Base-by-base conservation (phyloP, 306 rosid genomes). In the Trichosanthes cucumerina region DNA sequence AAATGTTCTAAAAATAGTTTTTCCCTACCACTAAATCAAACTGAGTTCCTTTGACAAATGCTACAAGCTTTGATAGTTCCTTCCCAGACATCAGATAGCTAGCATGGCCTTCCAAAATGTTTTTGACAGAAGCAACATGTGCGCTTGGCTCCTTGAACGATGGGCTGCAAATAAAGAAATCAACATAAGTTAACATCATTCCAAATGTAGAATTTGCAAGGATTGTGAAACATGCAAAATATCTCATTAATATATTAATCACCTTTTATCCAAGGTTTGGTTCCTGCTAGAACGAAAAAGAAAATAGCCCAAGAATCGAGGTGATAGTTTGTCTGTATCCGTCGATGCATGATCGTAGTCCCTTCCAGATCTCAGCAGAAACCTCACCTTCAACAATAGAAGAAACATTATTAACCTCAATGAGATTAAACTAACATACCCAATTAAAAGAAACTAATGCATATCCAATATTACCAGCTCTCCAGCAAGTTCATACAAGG, bases 401-500 rank as follows among this genome's bases (percentile, higher is more conserved):
- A 76, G 75, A 46, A 71, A 56, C 13, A 65, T 38, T 60, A 75
- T 21, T 63, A 79, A 75, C 78, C 64, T 77, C 70, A 41, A 41
- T 64, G 31, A 78, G 73, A 80, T 47, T 72, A 63, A 81, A 58
- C 70, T 38, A 47, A 78, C 56, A 81, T 80, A 66, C 56, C 57
- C 74, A 52, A 26, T 47, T 58, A 64, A 28, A 19, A 23, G 72
- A 81, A 58, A 36, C 24, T 38, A 78, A 57, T 60, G 2, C 69
- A 75, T 60, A 69, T 58, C 76, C 53, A 86, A 10, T 26, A 54
- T 31, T 87, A 91, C 98, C 97, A 95, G 96, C 82, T 95, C 98
- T 79, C 98, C 97, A 76, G 98, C 98, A 69, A 95, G 98, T 85
- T 95, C 98, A 76, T 95, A 95, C 81, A 95, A 83, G 63, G 98